Percentiles rank a stretch among this genome's conserved stretches.
phyloP scores from a whole-genome alignment of 2,329 filamentous ascomycete genomes.

The Seiridium cupressi region DNA sequence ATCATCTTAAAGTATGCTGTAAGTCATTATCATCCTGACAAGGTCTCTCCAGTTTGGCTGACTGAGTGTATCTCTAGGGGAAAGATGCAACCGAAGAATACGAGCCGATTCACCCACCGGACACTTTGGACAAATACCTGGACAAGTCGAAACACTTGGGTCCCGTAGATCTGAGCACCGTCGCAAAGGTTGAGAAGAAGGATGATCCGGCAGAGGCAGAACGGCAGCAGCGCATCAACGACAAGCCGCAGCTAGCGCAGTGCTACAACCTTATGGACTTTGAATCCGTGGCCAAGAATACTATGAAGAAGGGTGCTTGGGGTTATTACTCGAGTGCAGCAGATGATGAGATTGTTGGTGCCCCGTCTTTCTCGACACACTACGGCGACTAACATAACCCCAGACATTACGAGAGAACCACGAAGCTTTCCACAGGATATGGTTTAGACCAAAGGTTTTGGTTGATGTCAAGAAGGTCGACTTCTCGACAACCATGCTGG shows the following conservation, averaged over 20 bases:
- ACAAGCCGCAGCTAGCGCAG: conserved; percentile 78
- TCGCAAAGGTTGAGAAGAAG: conserved; percentile 64
- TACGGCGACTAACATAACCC: conserved; percentile 16
- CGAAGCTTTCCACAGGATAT: conserved; percentile 90
- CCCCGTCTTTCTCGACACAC: not conserved
- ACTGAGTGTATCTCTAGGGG: conserved; percentile 44
- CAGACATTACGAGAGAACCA: conserved; percentile 95
- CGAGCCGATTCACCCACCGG: conserved; percentile 83
- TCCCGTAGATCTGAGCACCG: conserved; percentile 83
- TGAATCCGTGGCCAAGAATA: conserved; percentile 81
- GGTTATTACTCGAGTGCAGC: conserved; percentile 96
- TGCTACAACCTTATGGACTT: conserved; percentile 97
- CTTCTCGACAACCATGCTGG: conserved; percentile 89
- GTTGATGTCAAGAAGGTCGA: conserved; percentile 88
- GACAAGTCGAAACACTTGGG: conserved; percentile 84
- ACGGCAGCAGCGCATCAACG: conserved; percentile 69
- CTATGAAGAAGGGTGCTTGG: conserved; percentile 98
- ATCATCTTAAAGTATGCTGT: conserved; percentile 95
- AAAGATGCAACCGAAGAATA: conserved; percentile 93
- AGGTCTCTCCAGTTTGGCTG: not conserved
- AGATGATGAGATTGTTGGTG: conserved; percentile 77
- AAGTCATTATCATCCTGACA: conserved; percentile 17
- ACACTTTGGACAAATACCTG: conserved; percentile 84
- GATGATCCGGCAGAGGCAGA: conserved; percentile 68
- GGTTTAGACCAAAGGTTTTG: conserved; percentile 90